phyloP scores from a whole-genome alignment of 2,329 filamentous ascomycete genomes.

The Aspergillus unguis region DNA sequence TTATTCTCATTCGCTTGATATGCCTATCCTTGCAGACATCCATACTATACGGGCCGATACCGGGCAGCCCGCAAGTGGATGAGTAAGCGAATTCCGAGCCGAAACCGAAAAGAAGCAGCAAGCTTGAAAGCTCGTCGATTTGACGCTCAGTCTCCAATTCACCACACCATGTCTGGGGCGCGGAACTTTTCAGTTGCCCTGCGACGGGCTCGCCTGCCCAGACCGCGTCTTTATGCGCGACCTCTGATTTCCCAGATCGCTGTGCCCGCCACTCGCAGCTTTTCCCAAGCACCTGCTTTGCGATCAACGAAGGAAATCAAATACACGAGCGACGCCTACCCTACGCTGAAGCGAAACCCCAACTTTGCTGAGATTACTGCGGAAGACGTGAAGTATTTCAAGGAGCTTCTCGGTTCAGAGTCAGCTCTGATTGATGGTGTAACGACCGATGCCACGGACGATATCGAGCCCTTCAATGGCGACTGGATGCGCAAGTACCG shows the following conservation, averaged over 20 bases:
- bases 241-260: slow-evolving; percentile 21
- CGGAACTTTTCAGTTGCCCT: slow-evolving; percentile 31
- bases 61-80: neutral
- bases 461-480: slow-evolving; percentile 87
- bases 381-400: slow-evolving; percentile 81
- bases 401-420: slow-evolving; percentile 70
- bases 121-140: neutral
- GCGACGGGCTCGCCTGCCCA: slow-evolving; percentile 33
- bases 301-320: slow-evolving; percentile 50
- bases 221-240: slow-evolving; percentile 23
- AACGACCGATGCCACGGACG: slow-evolving; percentile 67
- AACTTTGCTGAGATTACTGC: slow-evolving; percentile 67
- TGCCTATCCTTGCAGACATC: neutral
- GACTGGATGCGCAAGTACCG: slow-evolving; percentile 99
- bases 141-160: neutral
- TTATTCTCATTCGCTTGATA: neutral
- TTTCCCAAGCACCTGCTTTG: slow-evolving; percentile 28
- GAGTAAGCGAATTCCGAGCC: neutral
- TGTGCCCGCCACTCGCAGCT: slow-evolving; percentile 25
- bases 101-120: neutral
- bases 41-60: neutral
- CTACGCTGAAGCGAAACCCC: slow-evolving; percentile 73
- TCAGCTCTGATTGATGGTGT: slow-evolving; percentile 83
- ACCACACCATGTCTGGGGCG: slow-evolving; percentile 28
- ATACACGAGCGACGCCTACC: slow-evolving; percentile 78